Conservation (phyloP, 2,329 filamentous ascomycete genomes). For the Fusarium sp. region DNA sequence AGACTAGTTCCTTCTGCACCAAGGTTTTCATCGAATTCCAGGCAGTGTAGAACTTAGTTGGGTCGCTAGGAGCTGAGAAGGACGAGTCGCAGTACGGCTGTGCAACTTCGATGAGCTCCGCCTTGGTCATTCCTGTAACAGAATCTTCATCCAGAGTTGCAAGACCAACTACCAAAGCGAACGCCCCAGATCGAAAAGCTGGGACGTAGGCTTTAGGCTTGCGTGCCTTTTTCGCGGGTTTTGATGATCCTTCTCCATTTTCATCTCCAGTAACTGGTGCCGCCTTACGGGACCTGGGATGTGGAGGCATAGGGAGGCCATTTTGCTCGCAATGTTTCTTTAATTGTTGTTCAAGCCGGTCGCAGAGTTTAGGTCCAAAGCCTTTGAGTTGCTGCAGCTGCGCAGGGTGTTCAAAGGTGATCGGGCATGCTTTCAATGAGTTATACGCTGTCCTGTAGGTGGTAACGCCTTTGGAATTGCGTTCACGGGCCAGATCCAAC, state of each 20-base stretch:
- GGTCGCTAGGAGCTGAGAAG: slow-evolving; percentile 73
- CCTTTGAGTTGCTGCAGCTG: slow-evolving; percentile 79
- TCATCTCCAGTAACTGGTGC: slow-evolving; percentile 46
- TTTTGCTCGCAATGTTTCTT: slow-evolving; percentile 72
- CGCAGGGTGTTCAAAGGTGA: slow-evolving; percentile 76
- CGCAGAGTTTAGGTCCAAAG: slow-evolving; percentile 77
- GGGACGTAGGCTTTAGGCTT: slow-evolving; percentile 78
- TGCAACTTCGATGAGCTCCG: slow-evolving; percentile 73
- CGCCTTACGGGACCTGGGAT: slow-evolving; percentile 59
- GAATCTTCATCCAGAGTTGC: slow-evolving; percentile 67
- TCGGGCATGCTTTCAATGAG: slow-evolving; percentile 79
- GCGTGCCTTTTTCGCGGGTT: slow-evolving; percentile 66
- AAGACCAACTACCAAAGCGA: slow-evolving; percentile 76
- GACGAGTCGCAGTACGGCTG: slow-evolving; percentile 79
- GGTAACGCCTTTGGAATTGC: slow-evolving; percentile 75
- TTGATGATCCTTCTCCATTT: slow-evolving; percentile 49
- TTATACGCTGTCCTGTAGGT: slow-evolving; percentile 81
- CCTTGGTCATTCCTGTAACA: slow-evolving; percentile 69
- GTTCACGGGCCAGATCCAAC: slow-evolving; percentile 75
- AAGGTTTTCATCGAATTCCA: slow-evolving; percentile 87
- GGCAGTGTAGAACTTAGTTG: slow-evolving; percentile 79
- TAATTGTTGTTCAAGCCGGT: slow-evolving; percentile 72
- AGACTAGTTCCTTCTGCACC: slow-evolving; percentile 77
- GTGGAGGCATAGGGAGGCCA: slow-evolving; percentile 74
- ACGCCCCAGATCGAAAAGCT: slow-evolving; percentile 76